These are phyloP conservation scores for Plantago elongata DNA, from an alignment of 257 asterid species.

Conservation along the genomic window DNA sequence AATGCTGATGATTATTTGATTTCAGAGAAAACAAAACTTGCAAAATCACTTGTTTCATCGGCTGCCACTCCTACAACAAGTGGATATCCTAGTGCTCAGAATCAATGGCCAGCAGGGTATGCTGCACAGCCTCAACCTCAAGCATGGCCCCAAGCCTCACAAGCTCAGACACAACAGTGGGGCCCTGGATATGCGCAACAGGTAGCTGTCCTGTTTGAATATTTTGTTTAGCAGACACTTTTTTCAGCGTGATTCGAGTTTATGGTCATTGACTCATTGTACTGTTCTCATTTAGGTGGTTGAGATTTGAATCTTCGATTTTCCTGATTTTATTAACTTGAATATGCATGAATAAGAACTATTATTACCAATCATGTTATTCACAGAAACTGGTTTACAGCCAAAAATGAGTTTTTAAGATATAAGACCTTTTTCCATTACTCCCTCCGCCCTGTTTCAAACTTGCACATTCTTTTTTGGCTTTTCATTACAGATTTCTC, in stretches of 20 bases:
- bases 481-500: too few species aligned
- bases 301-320: too few species aligned
- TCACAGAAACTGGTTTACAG: too few species aligned
- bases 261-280: too few species aligned
- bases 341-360: too few species aligned
- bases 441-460: too few species aligned
- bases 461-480: too few species aligned
- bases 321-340: too few species aligned
- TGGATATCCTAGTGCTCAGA: constrained; percentile 67
- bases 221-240: not conserved
- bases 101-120: constrained; percentile 84
- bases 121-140: constrained; percentile 84
- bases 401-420: too few species aligned
- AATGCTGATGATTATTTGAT: constrained; percentile 75
- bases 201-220: constrained; percentile 32
- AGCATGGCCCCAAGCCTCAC: constrained; percentile 87
- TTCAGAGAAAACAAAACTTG: constrained; percentile 71
- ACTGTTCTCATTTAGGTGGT: too few species aligned
- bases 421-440: too few species aligned
- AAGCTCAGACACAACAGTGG: constrained; percentile 81
- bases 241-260: not conserved
- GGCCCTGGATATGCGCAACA: constrained; percentile 78
- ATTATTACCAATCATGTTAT: too few species aligned
- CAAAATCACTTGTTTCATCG: constrained; percentile 52
- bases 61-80: constrained; percentile 60